A percentile compares a stretch with the other conserved stretches of the same genome.
These are phyloP conservation scores for Diaporthe caulivora DNA, from an alignment of 2,329 filamentous ascomycete genomes.

Conservation along the genomic window DNA sequence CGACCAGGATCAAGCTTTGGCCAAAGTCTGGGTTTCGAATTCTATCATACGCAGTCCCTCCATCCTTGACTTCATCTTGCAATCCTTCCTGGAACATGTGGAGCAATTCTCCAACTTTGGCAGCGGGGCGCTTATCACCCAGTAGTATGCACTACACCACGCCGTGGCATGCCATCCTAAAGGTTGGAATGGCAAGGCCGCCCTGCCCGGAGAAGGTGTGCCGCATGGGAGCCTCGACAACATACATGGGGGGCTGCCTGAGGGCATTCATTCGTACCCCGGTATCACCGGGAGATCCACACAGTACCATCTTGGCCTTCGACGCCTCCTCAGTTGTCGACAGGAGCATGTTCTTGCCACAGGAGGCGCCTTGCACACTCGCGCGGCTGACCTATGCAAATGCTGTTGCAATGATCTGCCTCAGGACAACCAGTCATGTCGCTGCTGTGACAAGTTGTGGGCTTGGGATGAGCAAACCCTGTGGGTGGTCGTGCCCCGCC, in stretches of 20 bases:
- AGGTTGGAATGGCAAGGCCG: conserved; percentile 12
- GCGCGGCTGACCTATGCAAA: conserved; percentile 2
- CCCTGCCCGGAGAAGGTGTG: conserved; percentile 17
- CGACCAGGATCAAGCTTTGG: conserved; percentile 31
- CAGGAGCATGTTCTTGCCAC: conserved; percentile 13
- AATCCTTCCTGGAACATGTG: conserved; percentile 34
- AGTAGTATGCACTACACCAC: not conserved
- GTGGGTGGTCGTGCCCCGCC: conserved; percentile 11
- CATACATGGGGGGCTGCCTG: conserved; percentile 6
- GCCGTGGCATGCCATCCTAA: conserved; percentile 12
- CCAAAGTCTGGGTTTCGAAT: conserved; percentile 28
- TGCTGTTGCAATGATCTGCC: conserved; percentile 22
- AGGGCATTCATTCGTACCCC: conserved; percentile 15
- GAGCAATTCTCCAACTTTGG: conserved; percentile 33
- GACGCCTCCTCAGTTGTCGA: conserved; percentile 16
- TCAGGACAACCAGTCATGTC: conserved; percentile 14
- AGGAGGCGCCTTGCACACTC: conserved; percentile 19
- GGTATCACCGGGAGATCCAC: conserved; percentile 23
- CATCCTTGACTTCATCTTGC: conserved; percentile 18
- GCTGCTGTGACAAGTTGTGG: conserved; percentile 22
- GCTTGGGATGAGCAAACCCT: conserved; percentile 9
- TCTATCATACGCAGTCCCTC: conserved; percentile 6
- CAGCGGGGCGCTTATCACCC: conserved; percentile 29
- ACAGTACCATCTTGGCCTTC: conserved; percentile 26
- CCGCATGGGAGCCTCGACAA: conserved; percentile 16